Evolutionary conservation across 768 basidiomycete species (phyloP), one percentile per base, ranked within the genome.

Genomic region (Rhodotorula graminis): DNA sequence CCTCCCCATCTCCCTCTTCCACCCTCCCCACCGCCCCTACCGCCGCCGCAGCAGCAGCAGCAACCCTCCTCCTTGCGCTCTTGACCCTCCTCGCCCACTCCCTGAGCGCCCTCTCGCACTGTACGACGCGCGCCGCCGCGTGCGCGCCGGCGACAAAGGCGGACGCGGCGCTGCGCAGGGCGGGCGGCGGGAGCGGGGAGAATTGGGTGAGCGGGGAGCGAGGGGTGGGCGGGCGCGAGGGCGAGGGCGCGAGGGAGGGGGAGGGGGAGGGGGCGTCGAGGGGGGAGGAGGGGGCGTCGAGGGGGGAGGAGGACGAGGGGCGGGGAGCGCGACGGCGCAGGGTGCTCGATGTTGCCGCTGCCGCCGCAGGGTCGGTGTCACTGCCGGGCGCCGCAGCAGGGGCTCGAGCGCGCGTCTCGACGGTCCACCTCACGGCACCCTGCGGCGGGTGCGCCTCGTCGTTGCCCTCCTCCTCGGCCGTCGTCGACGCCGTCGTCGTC

Each of bases 151-250:
- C 1, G 15, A 18, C 44, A 31, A 72, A 72, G 14, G 49, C 2
- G 1, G 31, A n/a, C 4, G 67, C 47, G 10, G 67, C 31, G 9
- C 44, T 0, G 10, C 71, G 56, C 3, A 72, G 59, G 0, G 63
- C 12, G 3, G 63, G 63, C 10, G 71, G 71, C 21, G 71, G 67
- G n/a, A 72, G 33, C 25, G 71, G 33, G 2, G 67, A 61, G 71
- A 72, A 72, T n/a, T 72, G 71, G 19, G 40, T 9, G 15, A 72
- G 52, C 0, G 71, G 67, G 2, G 71, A 72, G 7, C 7, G 31
- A 10, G 33, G 44, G 21, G 31, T 15, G 0, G 29, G 23, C 2
- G n/a, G 16, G 19, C 3, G 47, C 3, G 23, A 49, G 18, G 47
- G 19, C 19, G 47, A 23, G 23, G 47, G 47, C 15, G 47, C 47